Base-by-base conservation (phyloP, 2,329 filamentous ascomycete species). In the Neopestalotiopsis rosae region DNA sequence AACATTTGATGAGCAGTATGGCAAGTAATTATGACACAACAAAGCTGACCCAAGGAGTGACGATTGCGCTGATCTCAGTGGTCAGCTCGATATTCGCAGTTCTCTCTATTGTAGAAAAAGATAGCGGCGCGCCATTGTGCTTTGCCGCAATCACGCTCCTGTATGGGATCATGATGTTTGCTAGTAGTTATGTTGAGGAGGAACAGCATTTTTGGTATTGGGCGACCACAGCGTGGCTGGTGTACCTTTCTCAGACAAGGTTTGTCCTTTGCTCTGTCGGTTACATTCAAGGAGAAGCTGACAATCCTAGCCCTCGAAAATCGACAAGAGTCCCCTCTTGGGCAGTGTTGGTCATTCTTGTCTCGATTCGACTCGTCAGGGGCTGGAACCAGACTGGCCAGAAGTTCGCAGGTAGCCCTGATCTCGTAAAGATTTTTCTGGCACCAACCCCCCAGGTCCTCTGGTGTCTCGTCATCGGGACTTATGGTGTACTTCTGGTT, bases 191-290 rank as follows among this genome's bases (percentile, higher is more conserved):
- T 79, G 94, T 99, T 2, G 96, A 99, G 80, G 96, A 99, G 81
- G 96, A 99, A 79, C 96, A 99, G 64, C 94, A 98, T 73, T 98
- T 97, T 78, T 99, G 96, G 96, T 98, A 99, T 81, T 98, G 95
- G 94, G 82, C 89, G 1, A 88, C 91, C 0, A 90, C 92, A 0
- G 87, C 89, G 6, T 97, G 93, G 93, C 77, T 92, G 40, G 80
- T 84, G 1, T 82, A 85, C 38, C 81, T 91, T 13, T 84, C 83
- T 40, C 72, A 87, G 57, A 86, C 83, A 72, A 81, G 82, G 75
- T 81, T 71, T 68, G 66, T 17, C 42, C 5, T 30, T 45, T 10
- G 9, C 64, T 42, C n/a, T 20, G 42, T 20, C 14, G 20, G 14
- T 10, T 52, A 17, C 45, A 17, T 24, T n/a, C 24, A 24, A 24